phyloP scores from a whole-genome alignment of 345 rosid species.

The Microcos paniculata region DNA sequence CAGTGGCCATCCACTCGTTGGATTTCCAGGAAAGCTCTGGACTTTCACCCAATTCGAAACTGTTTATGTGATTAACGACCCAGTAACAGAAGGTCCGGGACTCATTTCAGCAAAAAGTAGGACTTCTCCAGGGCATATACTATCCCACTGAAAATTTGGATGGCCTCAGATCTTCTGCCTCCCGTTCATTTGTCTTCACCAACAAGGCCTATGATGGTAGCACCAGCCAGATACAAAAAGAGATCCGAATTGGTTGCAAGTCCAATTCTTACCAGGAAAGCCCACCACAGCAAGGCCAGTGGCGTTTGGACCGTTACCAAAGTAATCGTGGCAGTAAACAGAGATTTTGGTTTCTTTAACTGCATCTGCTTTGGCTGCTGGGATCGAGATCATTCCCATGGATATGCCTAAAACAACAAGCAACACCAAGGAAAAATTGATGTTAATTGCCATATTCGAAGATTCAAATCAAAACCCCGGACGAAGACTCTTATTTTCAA shows the following conservation, averaged over 20 bases:
- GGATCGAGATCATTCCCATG: background rate
- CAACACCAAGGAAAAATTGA: background rate
- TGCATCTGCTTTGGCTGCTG: background rate
- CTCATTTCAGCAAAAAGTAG: background rate
- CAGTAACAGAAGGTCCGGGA: background rate
- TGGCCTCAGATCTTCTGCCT: background rate
- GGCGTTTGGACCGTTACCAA: background rate
- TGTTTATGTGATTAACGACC: background rate
- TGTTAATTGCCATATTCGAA: background rate
- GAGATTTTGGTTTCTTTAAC: constrained; percentile 11
- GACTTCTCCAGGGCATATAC: constrained; percentile 9
- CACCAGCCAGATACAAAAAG: background rate
- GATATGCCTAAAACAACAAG: background rate
- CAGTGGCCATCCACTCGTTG: constrained; percentile 1
- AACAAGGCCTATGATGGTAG: constrained; percentile 6
- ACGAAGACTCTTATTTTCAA: no score
- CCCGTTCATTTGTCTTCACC: background rate
- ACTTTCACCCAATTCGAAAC: constrained; percentile 12
- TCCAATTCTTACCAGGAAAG: constrained; percentile 3
- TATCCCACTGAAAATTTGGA: background rate
- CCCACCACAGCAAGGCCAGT: constrained; percentile 12
- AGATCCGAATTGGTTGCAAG: constrained; percentile 9
- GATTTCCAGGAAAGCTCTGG: constrained; percentile 11
- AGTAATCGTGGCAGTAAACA: constrained; percentile 13
- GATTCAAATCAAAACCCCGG: background rate